These are phyloP conservation scores for Chrysanthemum makinoi DNA, from an alignment of 129 eudicot genomes.

Conservation along the genomic window DNA sequence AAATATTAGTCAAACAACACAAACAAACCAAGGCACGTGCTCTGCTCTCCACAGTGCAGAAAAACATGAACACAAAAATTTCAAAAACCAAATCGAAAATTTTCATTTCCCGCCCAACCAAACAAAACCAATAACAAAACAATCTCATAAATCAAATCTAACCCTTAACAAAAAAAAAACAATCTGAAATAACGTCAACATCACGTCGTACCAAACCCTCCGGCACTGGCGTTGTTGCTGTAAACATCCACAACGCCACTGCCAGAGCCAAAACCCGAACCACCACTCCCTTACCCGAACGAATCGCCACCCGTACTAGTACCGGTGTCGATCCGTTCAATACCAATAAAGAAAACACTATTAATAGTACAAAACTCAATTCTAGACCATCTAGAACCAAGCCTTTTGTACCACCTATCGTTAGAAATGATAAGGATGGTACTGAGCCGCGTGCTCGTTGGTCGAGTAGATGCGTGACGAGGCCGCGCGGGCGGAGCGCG, in stretches of 20 bases:
- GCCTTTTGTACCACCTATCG: conserved; percentile 54
- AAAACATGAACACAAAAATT: not conserved
- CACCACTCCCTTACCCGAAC: conserved; percentile 54
- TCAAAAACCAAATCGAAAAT: not conserved
- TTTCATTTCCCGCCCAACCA: conserved; percentile 1
- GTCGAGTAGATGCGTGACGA: conserved; percentile 32
- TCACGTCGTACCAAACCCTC: conserved; percentile 59
- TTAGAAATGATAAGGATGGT: conserved; percentile 22
- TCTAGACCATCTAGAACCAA: conserved; percentile 37
- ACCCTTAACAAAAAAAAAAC: not conserved
- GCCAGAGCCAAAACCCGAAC: conserved; percentile 39
- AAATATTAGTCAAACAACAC: not conserved
- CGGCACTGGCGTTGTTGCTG: conserved; percentile 38
- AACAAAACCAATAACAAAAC: no score
- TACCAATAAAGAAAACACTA: conserved; percentile 68
- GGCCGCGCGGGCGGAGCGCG: conserved; percentile 83
- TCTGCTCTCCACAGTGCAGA: not conserved
- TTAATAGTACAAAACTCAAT: conserved; percentile 20
- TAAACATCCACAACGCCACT: conserved; percentile 30
- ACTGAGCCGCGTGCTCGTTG: conserved; percentile 44
- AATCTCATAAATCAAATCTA: not conserved
- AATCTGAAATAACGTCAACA: conserved; percentile 48
- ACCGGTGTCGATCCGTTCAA: conserved; percentile 25
- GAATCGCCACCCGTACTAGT: conserved; percentile 1
- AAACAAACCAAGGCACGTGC: no score